Percentiles rank a stretch among this genome's conserved stretches.
Evolutionary conservation across 2,329 filamentous ascomycete genomes (phyloP).

Genomic region (Hymenoscyphus fraxineus): DNA sequence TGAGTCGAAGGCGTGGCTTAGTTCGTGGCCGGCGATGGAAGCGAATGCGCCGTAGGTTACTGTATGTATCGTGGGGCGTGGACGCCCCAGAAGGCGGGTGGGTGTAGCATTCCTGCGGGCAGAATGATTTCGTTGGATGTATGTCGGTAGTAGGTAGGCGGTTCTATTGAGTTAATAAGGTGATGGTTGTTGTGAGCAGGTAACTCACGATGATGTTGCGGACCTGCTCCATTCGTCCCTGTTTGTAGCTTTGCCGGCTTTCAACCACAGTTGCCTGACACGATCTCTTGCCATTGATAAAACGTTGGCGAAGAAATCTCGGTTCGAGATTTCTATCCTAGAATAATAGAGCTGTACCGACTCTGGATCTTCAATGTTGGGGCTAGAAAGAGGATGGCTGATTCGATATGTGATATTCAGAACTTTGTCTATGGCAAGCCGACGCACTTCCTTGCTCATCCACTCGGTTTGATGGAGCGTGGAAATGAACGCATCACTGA

Average conservation of each 20-base stretch:
- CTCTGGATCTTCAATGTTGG: slow-evolving; percentile 55
- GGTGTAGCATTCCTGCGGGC: slow-evolving; percentile 66
- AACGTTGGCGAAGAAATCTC: slow-evolving; percentile 46
- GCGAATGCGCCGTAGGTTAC: slow-evolving; percentile 66
- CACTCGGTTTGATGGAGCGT: background rate
- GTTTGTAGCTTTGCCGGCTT: too few relatives aligned
- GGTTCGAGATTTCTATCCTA: slow-evolving; percentile 45
- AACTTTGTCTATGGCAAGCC: background rate
- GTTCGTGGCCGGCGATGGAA: slow-evolving; percentile 62
- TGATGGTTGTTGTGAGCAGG: too few relatives aligned
- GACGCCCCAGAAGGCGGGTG: slow-evolving; percentile 51
- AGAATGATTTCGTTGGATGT: slow-evolving; percentile 60
- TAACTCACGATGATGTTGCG: too few relatives aligned
- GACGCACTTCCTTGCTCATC: background rate
- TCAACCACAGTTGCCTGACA: too few relatives aligned
- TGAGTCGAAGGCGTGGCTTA: slow-evolving; percentile 67
- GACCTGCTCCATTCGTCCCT: too few relatives aligned
- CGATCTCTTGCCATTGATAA: too few relatives aligned
- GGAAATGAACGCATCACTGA: slow-evolving; percentile 46
- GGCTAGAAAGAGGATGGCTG: slow-evolving; percentile 37
- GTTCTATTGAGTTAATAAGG: background rate
- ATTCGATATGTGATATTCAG: background rate
- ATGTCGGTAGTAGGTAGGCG: slow-evolving; percentile 45
- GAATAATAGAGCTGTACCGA: slow-evolving; percentile 55
- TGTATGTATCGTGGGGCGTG: slow-evolving; percentile 58